Percentiles rank a stretch among this genome's conserved stretches.
Conservation (phyloP, 2,329 filamentous ascomycete genomes). For the Claviceps monticola region DNA sequence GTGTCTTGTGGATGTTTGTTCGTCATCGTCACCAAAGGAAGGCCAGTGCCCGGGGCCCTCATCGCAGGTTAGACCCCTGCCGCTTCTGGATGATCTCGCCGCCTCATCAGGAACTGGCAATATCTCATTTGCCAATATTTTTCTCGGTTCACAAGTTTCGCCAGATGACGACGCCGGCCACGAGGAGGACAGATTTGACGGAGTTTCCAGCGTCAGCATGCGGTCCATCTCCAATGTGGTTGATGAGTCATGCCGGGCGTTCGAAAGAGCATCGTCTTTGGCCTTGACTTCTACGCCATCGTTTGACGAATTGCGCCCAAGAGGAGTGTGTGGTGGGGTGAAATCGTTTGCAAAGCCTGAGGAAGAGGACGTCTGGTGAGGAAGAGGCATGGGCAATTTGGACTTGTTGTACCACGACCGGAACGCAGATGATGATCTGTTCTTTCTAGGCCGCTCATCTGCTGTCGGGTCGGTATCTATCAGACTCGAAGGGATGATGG, state of each 20-base stretch:
- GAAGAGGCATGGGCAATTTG: slow-evolving; percentile 41
- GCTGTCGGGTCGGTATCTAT: slow-evolving; percentile 16
- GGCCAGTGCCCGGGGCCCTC: slow-evolving; percentile 27
- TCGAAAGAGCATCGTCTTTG: slow-evolving; percentile 30
- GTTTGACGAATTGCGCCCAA: slow-evolving; percentile 31
- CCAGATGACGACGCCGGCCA: slow-evolving; percentile 15
- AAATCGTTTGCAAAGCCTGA: slow-evolving; percentile 44
- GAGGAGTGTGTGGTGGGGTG: slow-evolving; percentile 31
- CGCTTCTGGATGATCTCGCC: slow-evolving; percentile 13
- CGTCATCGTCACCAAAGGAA: slow-evolving; percentile 44
- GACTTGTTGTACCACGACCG: slow-evolving; percentile 42
- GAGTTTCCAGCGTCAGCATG: slow-evolving; percentile 22
- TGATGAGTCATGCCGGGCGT: background rate
- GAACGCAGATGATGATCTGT: slow-evolving; percentile 40
- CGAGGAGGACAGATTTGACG: slow-evolving; percentile 27
- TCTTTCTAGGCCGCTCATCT: slow-evolving; percentile 31
- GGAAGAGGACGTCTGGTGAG: slow-evolving; percentile 44
- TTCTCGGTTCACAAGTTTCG: slow-evolving; percentile 16
- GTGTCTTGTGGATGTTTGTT: slow-evolving; percentile 38
- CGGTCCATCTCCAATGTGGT: slow-evolving; percentile 23
- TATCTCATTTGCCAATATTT: slow-evolving; percentile 24
- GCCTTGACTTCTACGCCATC: slow-evolving; percentile 11
- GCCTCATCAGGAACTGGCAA: slow-evolving; percentile 13
- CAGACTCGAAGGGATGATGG: slow-evolving; percentile 1
- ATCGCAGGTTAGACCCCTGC: slow-evolving; percentile 12